Evolutionary conservation across 2,329 filamentous ascomycete genomes (phyloP).

Genomic region (Talaromyces sp.): DNA sequence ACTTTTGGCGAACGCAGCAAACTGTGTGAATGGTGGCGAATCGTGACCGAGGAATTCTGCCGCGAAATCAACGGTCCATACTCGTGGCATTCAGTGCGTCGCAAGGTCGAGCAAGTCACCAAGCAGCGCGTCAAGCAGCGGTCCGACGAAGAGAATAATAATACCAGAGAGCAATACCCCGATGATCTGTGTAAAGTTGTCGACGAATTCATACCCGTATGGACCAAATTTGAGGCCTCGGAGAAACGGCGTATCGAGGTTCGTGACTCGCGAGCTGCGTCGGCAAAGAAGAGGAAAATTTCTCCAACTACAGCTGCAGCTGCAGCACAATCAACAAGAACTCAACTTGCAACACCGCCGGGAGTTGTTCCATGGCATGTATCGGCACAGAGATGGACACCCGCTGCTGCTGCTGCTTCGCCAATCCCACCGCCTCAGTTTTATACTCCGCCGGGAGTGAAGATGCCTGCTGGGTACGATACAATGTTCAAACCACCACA

Average conservation of each 20-base stretch:
- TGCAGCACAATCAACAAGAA: neutral
- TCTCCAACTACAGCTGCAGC: conserved; percentile 4
- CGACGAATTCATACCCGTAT: conserved; percentile 37
- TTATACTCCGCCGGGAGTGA: conserved; percentile 17
- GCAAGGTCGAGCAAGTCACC: conserved; percentile 36
- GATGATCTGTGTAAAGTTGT: conserved; percentile 34
- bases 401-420: neutral
- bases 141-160: conserved; percentile 24
- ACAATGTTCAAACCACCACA: conserved; percentile 28
- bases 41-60: conserved; percentile 32
- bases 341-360: neutral
- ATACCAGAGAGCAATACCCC: conserved; percentile 25
- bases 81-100: conserved; percentile 38
- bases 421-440: conserved; percentile 5
- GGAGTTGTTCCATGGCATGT: conserved; percentile 7
- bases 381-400: neutral
- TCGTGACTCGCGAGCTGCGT: conserved; percentile 24
- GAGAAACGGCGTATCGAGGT: conserved; percentile 32
- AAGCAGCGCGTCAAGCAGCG: conserved; percentile 36
- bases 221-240: conserved; percentile 33
- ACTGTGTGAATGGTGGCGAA: conserved; percentile 39
- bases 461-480: conserved; percentile 33
- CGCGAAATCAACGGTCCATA: conserved; percentile 33
- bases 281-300: conserved; percentile 21
- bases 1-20: conserved; percentile 36